A percentile compares a stretch with the other conserved stretches of the same genome.
These are phyloP conservation scores for Cladophialophora yegresii DNA, from an alignment of 2,329 filamentous ascomycete species.

Conservation along the genomic window DNA sequence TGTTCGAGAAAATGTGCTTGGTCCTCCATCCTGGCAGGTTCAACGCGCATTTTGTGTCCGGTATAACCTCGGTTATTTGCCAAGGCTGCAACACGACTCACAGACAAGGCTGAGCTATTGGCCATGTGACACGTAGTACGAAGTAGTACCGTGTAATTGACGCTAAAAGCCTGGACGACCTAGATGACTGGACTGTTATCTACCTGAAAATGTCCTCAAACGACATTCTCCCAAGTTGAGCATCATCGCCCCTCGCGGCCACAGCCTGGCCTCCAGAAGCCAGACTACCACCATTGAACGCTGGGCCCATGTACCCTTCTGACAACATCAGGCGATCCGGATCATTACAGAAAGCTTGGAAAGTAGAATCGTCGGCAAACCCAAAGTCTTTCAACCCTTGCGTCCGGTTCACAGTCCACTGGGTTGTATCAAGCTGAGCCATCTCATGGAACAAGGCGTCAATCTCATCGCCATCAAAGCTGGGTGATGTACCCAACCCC, in stretches of 20 bases:
- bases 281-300: constrained; percentile 14
- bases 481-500: constrained; percentile 31
- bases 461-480: constrained; percentile 40
- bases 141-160: too few relatives aligned
- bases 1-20: not conserved
- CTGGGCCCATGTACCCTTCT: constrained; percentile 22
- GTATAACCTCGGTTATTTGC: constrained; percentile 6
- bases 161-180: not conserved
- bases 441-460: constrained; percentile 51
- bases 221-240: constrained; percentile 8
- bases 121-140: not conserved
- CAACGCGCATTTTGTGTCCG: constrained; percentile 3
- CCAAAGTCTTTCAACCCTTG: constrained; percentile 49
- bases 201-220: constrained; percentile 13
- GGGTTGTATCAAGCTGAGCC: constrained; percentile 49
- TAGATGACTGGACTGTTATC: not conserved
- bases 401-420: constrained; percentile 47
- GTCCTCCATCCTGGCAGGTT: not conserved
- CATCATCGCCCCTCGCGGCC: not conserved
- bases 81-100: not conserved
- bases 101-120: constrained; percentile 1
- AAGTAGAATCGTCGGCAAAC: constrained; percentile 48
- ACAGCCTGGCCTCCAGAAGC: not conserved
- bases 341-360: constrained; percentile 50
- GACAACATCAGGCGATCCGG: constrained; percentile 42